phyloP scores from a whole-genome alignment of 2,329 filamentous ascomycete genomes.

The Claviceps spartinae region DNA sequence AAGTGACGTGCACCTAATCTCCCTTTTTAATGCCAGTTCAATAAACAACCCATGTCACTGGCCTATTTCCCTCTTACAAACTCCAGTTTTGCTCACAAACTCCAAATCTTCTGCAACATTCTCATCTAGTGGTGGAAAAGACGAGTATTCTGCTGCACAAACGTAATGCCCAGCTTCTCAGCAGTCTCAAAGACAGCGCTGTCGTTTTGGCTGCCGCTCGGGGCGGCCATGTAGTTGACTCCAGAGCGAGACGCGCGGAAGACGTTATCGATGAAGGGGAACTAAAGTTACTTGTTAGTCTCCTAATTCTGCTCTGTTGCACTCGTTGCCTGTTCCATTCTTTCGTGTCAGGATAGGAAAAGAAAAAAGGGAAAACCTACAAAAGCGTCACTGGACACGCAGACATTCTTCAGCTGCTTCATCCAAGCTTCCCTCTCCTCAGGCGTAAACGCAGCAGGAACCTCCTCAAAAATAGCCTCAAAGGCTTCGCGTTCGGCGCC shows the following conservation, averaged over 20 bases:
- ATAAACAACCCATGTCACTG: too few relatives aligned
- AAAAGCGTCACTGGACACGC: conserved; percentile 88
- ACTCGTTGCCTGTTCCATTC: too few relatives aligned
- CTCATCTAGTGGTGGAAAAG: conserved; percentile 84
- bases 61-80: too few relatives aligned
- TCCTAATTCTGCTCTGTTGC: too few relatives aligned
- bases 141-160: conserved; percentile 87
- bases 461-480: conserved; percentile 79
- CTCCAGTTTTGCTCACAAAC: too few relatives aligned
- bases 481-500: conserved; percentile 78
- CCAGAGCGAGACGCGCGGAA: conserved; percentile 82
- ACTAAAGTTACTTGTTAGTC: conserved; percentile 33
- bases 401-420: conserved; percentile 65
- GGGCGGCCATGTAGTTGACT: conserved; percentile 90
- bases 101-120: neutral
- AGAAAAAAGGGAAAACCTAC: conserved; percentile 39
- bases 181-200: conserved; percentile 72
- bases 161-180: conserved; percentile 82
- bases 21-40: too few relatives aligned
- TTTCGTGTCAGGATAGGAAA: neutral
- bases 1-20: too few relatives aligned
- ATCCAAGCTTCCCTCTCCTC: conserved; percentile 84
- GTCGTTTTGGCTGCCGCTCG: conserved; percentile 81
- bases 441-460: conserved; percentile 66
- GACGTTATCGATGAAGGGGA: conserved; percentile 97